phyloP scores from a whole-genome alignment of 192 early-diverging fungal genomes.

The Jimgerdemannia flammicorona region DNA sequence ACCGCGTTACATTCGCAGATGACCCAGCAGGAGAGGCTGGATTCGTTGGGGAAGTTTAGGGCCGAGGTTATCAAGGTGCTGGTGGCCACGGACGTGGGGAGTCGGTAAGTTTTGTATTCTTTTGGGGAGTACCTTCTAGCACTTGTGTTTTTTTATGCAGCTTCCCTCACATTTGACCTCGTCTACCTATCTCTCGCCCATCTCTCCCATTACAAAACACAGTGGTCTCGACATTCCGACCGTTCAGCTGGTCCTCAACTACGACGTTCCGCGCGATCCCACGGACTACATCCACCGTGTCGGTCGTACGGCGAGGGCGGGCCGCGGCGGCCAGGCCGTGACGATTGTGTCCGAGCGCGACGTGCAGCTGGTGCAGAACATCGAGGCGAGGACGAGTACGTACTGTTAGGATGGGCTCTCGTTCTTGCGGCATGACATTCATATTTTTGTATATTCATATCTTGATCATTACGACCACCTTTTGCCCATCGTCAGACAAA shows the following conservation, averaged over 20 bases:
- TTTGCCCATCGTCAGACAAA: conserved; percentile 45
- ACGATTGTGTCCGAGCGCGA: conserved; percentile 86
- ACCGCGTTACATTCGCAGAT: conserved; percentile 93
- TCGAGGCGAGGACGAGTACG: conserved; percentile 80
- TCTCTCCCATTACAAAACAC: background rate
- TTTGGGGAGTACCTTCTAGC: background rate
- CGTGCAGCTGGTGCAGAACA: conserved; percentile 83
- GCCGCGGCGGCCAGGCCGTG: conserved; percentile 84
- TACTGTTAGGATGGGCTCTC: background rate
- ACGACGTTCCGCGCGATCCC: conserved; percentile 91
- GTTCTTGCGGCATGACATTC: background rate
- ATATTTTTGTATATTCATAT: background rate
- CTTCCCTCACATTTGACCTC: background rate
- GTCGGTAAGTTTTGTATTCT: conserved; percentile 53
- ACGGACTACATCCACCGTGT: conserved; percentile 98
- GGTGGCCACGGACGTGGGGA: conserved; percentile 96
- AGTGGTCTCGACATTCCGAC: conserved; percentile 97
- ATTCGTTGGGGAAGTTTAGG: conserved; percentile 91
- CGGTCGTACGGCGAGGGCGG: conserved; percentile 97
- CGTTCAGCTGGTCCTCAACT: conserved; percentile 91
- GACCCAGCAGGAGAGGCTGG: conserved; percentile 86
- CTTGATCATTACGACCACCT: background rate
- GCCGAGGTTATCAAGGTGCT: conserved; percentile 83
- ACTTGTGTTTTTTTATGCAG: background rate
- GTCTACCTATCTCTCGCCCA: background rate